A percentile compares a stretch with the other conserved stretches of the same genome.
These are phyloP conservation scores for Ananas comosus DNA, from an alignment of 176 grass and related monocot species.

Conservation along the genomic window DNA sequence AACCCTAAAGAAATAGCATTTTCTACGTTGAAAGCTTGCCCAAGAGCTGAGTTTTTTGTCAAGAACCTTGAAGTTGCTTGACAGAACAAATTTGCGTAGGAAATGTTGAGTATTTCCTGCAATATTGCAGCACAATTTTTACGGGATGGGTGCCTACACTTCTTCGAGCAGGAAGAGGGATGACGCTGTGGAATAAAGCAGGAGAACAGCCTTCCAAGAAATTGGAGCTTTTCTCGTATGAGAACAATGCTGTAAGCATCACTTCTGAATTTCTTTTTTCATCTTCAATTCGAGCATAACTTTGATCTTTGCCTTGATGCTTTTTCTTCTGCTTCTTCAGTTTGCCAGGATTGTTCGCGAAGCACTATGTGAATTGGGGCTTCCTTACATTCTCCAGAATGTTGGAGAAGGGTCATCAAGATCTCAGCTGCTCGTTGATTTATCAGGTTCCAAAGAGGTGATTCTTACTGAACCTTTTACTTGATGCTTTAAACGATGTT, in stretches of 20 bases:
- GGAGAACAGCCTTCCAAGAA: slow-evolving; percentile 50
- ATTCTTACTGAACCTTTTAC: not conserved
- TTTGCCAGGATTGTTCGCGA: slow-evolving; percentile 77
- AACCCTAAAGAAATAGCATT: not conserved
- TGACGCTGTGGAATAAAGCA: slow-evolving; percentile 74
- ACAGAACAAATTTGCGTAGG: not conserved
- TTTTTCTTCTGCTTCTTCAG: slow-evolving; percentile 19
- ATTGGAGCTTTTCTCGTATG: slow-evolving; percentile 79
- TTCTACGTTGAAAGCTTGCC: not conserved
- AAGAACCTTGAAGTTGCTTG: not conserved
- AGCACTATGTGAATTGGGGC: slow-evolving; percentile 84
- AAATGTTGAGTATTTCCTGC: not conserved
- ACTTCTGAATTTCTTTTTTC: not conserved
- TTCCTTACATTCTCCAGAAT: slow-evolving; percentile 87
- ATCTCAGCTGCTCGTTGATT: slow-evolving; percentile 35
- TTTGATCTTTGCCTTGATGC: not conserved
- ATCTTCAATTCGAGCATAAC: not conserved
- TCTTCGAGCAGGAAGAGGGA: slow-evolving; percentile 82
- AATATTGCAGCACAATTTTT: slow-evolving; percentile 54
- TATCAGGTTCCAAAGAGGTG: slow-evolving; percentile 61
- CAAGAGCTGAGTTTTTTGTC: not conserved
- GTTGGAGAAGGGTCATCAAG: slow-evolving; percentile 62
- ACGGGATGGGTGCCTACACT: slow-evolving; percentile 93
- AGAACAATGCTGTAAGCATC: slow-evolving; percentile 63
- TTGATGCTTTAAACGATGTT: not conserved